Percentiles rank a stretch among this genome's conserved stretches.
Conservation (phyloP, 2,329 filamentous ascomycete species). For the Hypoxylon sp. region DNA sequence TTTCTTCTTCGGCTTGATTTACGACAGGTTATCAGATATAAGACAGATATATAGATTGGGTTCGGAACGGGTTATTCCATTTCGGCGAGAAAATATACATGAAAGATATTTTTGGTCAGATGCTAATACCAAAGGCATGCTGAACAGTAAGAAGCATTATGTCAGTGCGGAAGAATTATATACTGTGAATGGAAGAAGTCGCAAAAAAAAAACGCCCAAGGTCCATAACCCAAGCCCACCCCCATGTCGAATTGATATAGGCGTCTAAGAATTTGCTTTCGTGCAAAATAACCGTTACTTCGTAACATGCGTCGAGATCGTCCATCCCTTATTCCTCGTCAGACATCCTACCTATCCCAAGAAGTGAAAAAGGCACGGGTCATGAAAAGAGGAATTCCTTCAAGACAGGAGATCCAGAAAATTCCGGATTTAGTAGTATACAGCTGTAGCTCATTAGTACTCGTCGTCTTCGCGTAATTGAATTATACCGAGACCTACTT, state of each 20-base stretch:
- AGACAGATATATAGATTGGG: constrained; percentile 12
- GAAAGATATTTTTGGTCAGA: constrained; percentile 7
- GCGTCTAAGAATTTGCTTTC: constrained; percentile 32
- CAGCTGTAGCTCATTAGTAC: constrained; percentile 64
- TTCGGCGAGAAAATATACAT: constrained; percentile 5
- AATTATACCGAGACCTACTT: constrained; percentile 68
- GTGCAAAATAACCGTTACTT: constrained; percentile 43
- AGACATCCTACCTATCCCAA: too few species aligned
- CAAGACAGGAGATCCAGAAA: constrained; percentile 87
- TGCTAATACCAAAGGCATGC: neutral
- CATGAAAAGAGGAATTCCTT: constrained; percentile 86
- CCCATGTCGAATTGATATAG: constrained; percentile 14
- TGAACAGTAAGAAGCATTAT: constrained; percentile 7
- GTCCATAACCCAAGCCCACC: neutral
- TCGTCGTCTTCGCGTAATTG: neutral
- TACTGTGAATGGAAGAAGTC: constrained; percentile 14
- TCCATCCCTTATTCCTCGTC: constrained; percentile 25
- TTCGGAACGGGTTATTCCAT: constrained; percentile 6
- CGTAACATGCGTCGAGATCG: constrained; percentile 34
- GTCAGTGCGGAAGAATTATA: constrained; percentile 10
- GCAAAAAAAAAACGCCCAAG: constrained; percentile 2
- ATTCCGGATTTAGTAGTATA: constrained; percentile 90
- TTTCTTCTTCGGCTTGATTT: constrained; percentile 11
- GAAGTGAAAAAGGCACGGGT: too few species aligned
- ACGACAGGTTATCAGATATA: constrained; percentile 8